phyloP scores from a whole-genome alignment of 2,329 filamentous ascomycete species.

The Chalaropsis ovoidea region DNA sequence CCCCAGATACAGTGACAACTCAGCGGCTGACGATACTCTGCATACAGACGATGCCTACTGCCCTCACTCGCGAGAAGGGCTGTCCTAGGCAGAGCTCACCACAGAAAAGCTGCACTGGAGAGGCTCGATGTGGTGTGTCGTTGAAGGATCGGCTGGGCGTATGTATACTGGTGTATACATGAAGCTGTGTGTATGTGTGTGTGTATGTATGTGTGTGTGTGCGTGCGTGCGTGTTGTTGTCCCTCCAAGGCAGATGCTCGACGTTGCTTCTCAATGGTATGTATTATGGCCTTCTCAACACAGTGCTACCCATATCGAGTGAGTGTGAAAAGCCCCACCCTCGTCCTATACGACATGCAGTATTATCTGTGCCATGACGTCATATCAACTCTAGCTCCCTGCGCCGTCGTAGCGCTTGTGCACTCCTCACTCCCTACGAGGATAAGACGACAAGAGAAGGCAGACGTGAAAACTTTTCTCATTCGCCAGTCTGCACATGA shows the following conservation, averaged over 20 bases:
- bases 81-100: background rate
- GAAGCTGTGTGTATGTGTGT: background rate
- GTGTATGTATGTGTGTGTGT: too few relatives aligned
- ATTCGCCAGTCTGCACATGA: background rate
- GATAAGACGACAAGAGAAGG: background rate
- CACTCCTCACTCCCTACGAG: background rate
- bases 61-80: background rate
- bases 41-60: slow-evolving; percentile 9
- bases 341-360: slow-evolving; percentile 9
- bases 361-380: background rate
- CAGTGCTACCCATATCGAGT: background rate
- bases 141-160: background rate
- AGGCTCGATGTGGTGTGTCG: background rate
- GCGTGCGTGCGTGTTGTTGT: background rate
- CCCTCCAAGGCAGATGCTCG: background rate
- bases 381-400: background rate
- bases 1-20: background rate
- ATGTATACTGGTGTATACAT: background rate
- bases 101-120: background rate
- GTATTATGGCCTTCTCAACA: background rate
- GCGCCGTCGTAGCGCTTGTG: background rate
- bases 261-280: background rate
- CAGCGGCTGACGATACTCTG: slow-evolving; percentile 3
- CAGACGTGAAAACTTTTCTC: background rate
- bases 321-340: background rate